A percentile compares a stretch with the other conserved stretches of the same genome.
Evolutionary conservation across 768 basidiomycete species (phyloP).

Genomic region (Phanerochaete carnosa): DNA sequence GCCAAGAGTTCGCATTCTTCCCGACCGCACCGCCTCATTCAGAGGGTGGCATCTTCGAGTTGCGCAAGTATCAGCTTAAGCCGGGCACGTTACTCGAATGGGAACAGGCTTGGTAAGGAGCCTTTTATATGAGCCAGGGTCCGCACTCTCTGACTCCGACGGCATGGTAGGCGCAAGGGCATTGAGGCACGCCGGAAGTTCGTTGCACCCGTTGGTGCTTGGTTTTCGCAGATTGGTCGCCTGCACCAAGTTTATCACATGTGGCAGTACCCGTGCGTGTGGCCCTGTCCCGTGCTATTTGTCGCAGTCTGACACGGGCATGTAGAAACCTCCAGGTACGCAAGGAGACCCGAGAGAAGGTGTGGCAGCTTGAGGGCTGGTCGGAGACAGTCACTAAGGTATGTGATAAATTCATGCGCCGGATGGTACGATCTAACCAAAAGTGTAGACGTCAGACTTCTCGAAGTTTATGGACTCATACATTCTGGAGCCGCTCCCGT

Average conservation of each 20-base stretch:
- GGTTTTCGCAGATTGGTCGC: constrained; percentile 86
- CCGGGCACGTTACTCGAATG: constrained; percentile 92
- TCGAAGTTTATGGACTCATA: constrained; percentile 84
- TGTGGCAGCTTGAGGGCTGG: constrained; percentile 96
- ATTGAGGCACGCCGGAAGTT: constrained; percentile 91
- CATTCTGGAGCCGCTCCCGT: constrained; percentile 75
- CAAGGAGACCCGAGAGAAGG: constrained; percentile 82
- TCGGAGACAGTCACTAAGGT: constrained; percentile 92
- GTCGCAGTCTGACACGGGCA: background rate
- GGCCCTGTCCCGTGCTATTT: background rate
- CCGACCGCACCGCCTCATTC: constrained; percentile 85
- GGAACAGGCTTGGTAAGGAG: constrained; percentile 83
- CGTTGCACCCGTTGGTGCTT: constrained; percentile 84
- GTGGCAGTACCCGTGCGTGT: constrained; percentile 88
- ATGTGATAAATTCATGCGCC: constrained; percentile 13
- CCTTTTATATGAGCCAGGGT: background rate
- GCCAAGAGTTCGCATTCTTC: constrained; percentile 94
- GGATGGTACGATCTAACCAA: background rate
- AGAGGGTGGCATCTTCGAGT: constrained; percentile 90
- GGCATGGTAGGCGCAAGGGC: constrained; percentile 69
- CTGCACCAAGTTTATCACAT: constrained; percentile 91
- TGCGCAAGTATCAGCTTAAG: constrained; percentile 83
- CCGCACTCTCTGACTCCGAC: background rate
- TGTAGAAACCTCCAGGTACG: constrained; percentile 69
- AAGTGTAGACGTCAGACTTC: constrained; percentile 80